phyloP scores from a whole-genome alignment of 1,284 basidiomycete species.

The Somion occarium region DNA sequence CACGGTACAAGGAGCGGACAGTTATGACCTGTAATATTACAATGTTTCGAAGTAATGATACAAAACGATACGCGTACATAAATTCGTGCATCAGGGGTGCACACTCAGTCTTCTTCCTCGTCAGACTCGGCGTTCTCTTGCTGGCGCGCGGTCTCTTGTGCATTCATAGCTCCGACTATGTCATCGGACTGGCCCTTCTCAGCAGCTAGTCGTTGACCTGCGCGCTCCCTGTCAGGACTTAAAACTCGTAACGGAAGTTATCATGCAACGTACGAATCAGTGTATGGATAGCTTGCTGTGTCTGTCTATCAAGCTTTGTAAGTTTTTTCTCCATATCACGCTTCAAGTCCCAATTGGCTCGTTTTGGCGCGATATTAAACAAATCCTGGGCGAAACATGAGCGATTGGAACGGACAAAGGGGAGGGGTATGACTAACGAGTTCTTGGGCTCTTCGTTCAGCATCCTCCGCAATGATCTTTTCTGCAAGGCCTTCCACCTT shows the following conservation, averaged over 20 bases:
- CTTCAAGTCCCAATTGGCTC: slow-evolving; percentile 96
- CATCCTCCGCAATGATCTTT: slow-evolving; percentile 81
- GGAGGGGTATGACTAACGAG: slow-evolving; percentile 45
- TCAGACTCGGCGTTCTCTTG: slow-evolving; percentile 28
- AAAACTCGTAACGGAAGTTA: background rate
- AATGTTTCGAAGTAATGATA: slow-evolving; percentile 10
- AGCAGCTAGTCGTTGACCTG: slow-evolving; percentile 72
- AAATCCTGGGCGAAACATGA: slow-evolving; percentile 60
- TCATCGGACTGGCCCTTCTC: slow-evolving; percentile 77
- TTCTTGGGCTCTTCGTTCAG: slow-evolving; percentile 79
- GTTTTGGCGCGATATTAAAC: slow-evolving; percentile 95
- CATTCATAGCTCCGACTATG: slow-evolving; percentile 73
- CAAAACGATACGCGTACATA: slow-evolving; percentile 13
- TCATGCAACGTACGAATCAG: slow-evolving; percentile 74
- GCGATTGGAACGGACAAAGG: background rate
- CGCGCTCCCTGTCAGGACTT: slow-evolving; percentile 6
- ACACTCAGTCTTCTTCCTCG: slow-evolving; percentile 39
- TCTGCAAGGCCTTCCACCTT: slow-evolving; percentile 82
- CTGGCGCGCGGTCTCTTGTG: slow-evolving; percentile 43
- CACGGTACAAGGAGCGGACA: too few species aligned
- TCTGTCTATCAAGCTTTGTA: slow-evolving; percentile 83
- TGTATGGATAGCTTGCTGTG: slow-evolving; percentile 88
- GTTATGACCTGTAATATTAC: background rate
- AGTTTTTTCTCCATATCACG: slow-evolving; percentile 91
- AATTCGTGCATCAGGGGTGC: slow-evolving; percentile 1